These are phyloP conservation scores for Orbilia ellipsospora DNA, from an alignment of 2,329 filamentous ascomycete genomes.

Conservation along the genomic window DNA sequence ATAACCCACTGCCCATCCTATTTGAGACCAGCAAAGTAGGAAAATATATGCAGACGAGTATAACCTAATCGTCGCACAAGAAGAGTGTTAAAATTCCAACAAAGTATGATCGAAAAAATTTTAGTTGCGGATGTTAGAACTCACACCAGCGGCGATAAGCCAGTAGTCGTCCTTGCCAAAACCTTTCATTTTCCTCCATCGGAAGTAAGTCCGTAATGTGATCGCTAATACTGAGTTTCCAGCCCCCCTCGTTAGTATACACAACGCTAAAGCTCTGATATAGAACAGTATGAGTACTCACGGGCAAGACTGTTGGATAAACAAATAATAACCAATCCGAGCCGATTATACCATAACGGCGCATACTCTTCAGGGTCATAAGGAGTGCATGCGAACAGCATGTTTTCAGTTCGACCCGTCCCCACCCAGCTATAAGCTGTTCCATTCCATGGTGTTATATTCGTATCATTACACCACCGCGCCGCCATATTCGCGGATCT, in stretches of 20 bases:
- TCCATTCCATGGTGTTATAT: conserved; percentile 39
- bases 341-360: conserved; percentile 56
- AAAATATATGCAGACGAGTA: conserved; percentile 46
- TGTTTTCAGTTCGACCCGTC: conserved; percentile 24
- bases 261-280: not conserved
- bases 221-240: conserved; percentile 58
- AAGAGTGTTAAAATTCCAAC: not conserved
- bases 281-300: not conserved
- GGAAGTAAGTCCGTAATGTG: conserved; percentile 57
- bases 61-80: conserved; percentile 15
- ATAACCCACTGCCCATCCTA: conserved; percentile 48
- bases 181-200: conserved; percentile 57
- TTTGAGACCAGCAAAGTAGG: conserved; percentile 55
- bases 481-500: conserved; percentile 28
- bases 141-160: conserved; percentile 59
- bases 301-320: conserved; percentile 59
- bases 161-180: conserved; percentile 59
- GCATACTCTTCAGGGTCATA: conserved; percentile 58
- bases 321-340: conserved; percentile 59
- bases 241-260: not conserved
- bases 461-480: conserved; percentile 17
- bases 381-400: conserved; percentile 44
- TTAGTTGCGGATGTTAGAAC: not conserved
- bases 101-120: not conserved
- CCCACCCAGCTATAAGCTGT: conserved; percentile 44